Conservation (phyloP, 305 asterid genomes). For the Petunia hybrid region DNA sequence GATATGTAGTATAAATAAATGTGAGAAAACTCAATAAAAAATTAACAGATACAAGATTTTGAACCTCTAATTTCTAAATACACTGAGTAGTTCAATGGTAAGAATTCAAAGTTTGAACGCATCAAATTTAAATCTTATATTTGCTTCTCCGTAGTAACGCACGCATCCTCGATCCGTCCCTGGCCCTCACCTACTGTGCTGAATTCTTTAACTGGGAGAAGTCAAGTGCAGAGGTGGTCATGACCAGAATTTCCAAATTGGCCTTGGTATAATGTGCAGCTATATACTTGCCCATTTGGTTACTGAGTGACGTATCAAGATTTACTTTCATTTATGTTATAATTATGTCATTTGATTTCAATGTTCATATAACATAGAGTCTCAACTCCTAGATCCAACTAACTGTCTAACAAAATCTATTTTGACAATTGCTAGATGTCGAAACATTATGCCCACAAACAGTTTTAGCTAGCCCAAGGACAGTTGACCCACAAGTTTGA, state of each 20-base stretch:
- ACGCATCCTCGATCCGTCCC: too few species aligned
- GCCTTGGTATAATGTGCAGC: neutral
- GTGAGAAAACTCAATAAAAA: too few species aligned
- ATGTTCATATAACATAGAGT: neutral
- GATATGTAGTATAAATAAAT: too few species aligned
- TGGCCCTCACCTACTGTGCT: neutral
- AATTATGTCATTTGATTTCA: conserved; percentile 12
- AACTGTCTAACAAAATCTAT: conserved; percentile 9
- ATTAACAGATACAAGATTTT: too few species aligned
- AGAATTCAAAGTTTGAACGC: too few species aligned
- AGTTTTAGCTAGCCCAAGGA: conserved; percentile 17
- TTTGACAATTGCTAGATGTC: neutral
- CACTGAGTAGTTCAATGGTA: too few species aligned
- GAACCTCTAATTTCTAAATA: too few species aligned
- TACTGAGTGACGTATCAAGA: neutral
- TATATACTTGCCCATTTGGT: neutral
- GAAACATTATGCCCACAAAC: neutral
- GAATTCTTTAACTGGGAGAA: neutral
- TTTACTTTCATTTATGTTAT: conserved; percentile 7
- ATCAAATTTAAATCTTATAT: too few species aligned
- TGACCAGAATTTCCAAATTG: neutral
- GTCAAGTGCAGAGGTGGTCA: neutral
- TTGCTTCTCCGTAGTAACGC: too few species aligned
- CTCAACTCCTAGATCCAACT: conserved; percentile 10
- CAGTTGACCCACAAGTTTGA: conserved; percentile 24